Conservation (phyloP, 2,329 filamentous ascomycete genomes). For the Zymoseptoria brevis region DNA sequence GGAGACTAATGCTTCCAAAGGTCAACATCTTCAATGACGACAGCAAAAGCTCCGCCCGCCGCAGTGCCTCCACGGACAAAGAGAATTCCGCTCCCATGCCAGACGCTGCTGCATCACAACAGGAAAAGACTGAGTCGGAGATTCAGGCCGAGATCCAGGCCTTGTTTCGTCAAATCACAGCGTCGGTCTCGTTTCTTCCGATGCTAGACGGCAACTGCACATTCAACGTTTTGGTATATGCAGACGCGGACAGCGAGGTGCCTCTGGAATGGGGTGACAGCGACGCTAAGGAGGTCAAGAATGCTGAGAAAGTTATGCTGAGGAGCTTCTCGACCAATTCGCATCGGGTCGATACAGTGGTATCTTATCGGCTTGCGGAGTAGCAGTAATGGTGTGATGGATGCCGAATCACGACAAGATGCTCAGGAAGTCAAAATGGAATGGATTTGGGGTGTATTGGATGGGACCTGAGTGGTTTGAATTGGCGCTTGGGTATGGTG, state of each 20-base stretch:
- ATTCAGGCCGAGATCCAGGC: conserved; percentile 95
- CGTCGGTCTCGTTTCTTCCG: conserved; percentile 91
- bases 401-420: background rate
- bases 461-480: background rate
- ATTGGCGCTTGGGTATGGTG: background rate
- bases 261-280: conserved; percentile 98
- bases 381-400: background rate
- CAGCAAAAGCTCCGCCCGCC: conserved; percentile 34
- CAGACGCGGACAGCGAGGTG: conserved; percentile 91
- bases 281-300: conserved; percentile 91
- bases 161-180: conserved; percentile 95
- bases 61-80: conserved; percentile 45
- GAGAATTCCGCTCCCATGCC: conserved; percentile 54
- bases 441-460: background rate
- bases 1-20: conserved; percentile 6
- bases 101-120: conserved; percentile 9
- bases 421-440: background rate
- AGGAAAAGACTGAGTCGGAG: conserved; percentile 81
- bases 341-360: conserved; percentile 88
- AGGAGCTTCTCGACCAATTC: conserved; percentile 93
- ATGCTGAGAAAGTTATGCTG: conserved; percentile 90
- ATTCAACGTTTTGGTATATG: conserved; percentile 97
- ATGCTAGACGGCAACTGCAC: conserved; percentile 93
- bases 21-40: conserved; percentile 30
- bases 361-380: conserved; percentile 63